phyloP scores from a whole-genome alignment of 345 rosid genomes.

The Syzygium grande region DNA sequence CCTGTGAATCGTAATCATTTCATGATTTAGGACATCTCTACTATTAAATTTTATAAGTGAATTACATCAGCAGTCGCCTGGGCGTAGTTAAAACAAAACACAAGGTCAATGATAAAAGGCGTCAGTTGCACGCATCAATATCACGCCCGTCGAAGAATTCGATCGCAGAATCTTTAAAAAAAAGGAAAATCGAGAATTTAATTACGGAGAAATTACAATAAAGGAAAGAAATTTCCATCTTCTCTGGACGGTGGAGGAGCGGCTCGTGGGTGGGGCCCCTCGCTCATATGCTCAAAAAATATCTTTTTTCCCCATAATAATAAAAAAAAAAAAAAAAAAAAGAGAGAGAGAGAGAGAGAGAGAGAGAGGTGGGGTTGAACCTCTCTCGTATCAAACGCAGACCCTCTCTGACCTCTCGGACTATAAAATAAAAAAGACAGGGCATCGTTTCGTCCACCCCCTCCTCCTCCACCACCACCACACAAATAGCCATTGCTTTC shows the following conservation, averaged over 20 bases:
- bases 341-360: background rate
- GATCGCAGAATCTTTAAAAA: background rate
- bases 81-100: background rate
- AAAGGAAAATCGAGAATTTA: background rate
- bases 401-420: background rate
- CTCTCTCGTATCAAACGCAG: background rate
- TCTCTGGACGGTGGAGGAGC: background rate
- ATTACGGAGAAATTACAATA: background rate
- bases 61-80: background rate
- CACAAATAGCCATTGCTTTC: background rate
- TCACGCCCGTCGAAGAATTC: background rate
- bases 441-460: background rate
- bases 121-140: background rate
- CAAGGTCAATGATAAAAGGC: background rate
- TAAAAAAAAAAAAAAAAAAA: fast-evolving
- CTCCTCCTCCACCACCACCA: background rate
- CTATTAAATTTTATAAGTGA: background rate
- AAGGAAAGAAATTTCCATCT: background rate
- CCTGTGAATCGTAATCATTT: background rate
- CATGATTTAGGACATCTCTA: background rate
- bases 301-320: background rate
- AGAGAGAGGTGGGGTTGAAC: background rate
- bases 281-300: background rate
- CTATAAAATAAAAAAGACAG: background rate
- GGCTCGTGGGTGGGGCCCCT: background rate